Conservation (phyloP, 768 basidiomycete species). For the Mycena amicta region DNA sequence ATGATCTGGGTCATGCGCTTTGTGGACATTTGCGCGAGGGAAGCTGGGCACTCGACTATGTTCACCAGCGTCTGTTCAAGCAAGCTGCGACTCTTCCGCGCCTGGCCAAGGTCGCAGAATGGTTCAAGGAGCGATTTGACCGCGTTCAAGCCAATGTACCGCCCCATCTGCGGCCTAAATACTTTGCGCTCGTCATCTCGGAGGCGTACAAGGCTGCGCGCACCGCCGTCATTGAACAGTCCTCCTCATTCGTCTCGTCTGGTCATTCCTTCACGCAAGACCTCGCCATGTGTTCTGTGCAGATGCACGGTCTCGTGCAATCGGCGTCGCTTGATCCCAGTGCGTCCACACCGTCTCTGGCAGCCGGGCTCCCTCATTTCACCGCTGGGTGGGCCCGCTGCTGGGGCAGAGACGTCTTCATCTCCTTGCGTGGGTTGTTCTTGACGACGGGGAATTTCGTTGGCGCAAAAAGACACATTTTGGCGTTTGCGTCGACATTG, state of each 20-base stretch:
- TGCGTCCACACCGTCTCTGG: conserved; percentile 75
- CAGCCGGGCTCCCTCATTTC: conserved; percentile 96
- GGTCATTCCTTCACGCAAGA: conserved; percentile 91
- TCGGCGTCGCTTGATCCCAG: conserved; percentile 87
- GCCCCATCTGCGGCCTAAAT: conserved; percentile 91
- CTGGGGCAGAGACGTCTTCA: conserved; percentile 96
- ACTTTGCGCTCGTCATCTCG: conserved; percentile 89
- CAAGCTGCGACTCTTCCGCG: conserved; percentile 66
- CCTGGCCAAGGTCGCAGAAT: conserved; percentile 69
- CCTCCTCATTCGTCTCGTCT: conserved; percentile 80
- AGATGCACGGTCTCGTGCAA: conserved; percentile 89
- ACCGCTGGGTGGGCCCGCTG: conserved; percentile 91
- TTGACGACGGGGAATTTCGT: conserved; percentile 88
- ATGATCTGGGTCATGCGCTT: conserved; percentile 92
- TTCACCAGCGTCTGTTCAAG: conserved; percentile 60
- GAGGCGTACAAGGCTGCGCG: conserved; percentile 93
- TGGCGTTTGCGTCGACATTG: conserved; percentile 89
- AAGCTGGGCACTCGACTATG: conserved; percentile 91
- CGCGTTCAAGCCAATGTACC: conserved; percentile 73
- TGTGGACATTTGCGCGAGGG: conserved; percentile 88
- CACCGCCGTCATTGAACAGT: conserved; percentile 80
- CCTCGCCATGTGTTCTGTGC: conserved; percentile 80
- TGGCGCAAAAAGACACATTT: conserved; percentile 85
- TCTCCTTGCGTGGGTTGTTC: conserved; percentile 91
- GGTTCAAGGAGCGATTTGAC: conserved; percentile 90